A percentile compares a stretch with the other conserved stretches of the same genome.
phyloP scores from a whole-genome alignment of 805 yeast genomes.

The Candida mattraensis region DNA sequence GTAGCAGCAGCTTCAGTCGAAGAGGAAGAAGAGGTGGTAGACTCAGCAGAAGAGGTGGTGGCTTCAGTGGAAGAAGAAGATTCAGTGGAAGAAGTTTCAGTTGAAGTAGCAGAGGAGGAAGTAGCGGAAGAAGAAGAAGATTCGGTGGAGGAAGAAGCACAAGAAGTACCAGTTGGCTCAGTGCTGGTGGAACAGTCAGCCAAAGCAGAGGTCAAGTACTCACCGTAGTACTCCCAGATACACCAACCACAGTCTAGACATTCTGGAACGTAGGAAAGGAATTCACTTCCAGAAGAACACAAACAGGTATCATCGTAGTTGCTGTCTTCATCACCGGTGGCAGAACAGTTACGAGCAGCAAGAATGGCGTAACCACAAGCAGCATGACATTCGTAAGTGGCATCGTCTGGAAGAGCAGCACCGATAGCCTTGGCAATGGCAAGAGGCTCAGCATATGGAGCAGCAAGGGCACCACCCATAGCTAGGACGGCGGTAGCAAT shows the following conservation, averaged over 20 bases:
- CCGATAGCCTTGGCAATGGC: constrained; percentile 33
- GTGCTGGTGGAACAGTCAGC: constrained; percentile 34
- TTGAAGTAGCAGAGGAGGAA: constrained; percentile 10
- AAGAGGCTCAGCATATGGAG: constrained; percentile 27
- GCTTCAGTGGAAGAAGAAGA: constrained; percentile 9
- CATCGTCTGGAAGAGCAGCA: constrained; percentile 31
- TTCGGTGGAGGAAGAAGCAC: constrained; percentile 19
- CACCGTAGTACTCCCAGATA: constrained; percentile 38
- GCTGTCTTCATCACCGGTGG: constrained; percentile 18
- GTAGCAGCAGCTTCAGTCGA: constrained; percentile 38
- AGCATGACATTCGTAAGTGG: constrained; percentile 35
- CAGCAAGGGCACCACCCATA: constrained; percentile 8
- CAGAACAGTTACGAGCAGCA: constrained; percentile 32
- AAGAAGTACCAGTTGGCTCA: constrained; percentile 39
- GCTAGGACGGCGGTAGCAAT: constrained; percentile 10
- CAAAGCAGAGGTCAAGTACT: constrained; percentile 31
- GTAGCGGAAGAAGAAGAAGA: constrained; percentile 15
- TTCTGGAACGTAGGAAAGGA: constrained; percentile 29
- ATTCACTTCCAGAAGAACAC: constrained; percentile 31
- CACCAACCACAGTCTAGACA: constrained; percentile 45
- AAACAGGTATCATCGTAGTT: constrained; percentile 35
- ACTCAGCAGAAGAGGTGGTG: constrained; percentile 13
- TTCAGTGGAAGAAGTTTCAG: constrained; percentile 7
- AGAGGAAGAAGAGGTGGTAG: constrained; percentile 12
- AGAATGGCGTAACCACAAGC: constrained; percentile 36